Evolutionary conservation across 208 protist genomes (phyloP).

Genomic region (Phytomonas francai): DNA sequence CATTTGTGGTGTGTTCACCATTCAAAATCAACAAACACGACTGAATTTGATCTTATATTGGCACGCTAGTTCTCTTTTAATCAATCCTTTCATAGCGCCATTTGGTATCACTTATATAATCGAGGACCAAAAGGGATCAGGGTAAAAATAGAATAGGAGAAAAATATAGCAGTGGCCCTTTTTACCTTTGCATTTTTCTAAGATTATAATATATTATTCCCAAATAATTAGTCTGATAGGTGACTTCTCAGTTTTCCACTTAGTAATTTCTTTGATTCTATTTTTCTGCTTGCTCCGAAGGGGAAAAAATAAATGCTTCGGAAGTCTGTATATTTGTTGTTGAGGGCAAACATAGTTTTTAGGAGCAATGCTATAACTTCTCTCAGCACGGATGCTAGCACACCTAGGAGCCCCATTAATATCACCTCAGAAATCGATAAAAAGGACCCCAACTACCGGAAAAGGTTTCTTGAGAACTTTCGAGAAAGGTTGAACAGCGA

Average conservation of each 20-base stretch:
- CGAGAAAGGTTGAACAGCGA: slow-evolving; percentile 55
- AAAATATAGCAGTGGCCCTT: neutral
- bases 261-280: neutral
- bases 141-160: neutral
- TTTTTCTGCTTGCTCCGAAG: neutral
- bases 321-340: neutral
- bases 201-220: slow-evolving; percentile 1
- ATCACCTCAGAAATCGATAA: slow-evolving; percentile 22
- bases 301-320: neutral
- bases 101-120: neutral
- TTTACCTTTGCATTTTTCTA: neutral
- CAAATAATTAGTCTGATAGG: neutral
- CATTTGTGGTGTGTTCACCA: slow-evolving; percentile 1
- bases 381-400: neutral
- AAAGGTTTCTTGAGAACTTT: slow-evolving; percentile 76
- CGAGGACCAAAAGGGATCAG: neutral
- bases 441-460: slow-evolving; percentile 42
- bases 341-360: neutral
- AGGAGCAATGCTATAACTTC: neutral
- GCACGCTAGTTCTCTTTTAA: neutral
- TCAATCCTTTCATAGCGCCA: neutral
- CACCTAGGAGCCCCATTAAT: neutral
- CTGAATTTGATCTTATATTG: neutral
- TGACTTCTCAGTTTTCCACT: slow-evolving; percentile 7
- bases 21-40: neutral